Evolutionary conservation across 345 rosid genomes (phyloP).

Genomic region (Rhizophora mangle): DNA sequence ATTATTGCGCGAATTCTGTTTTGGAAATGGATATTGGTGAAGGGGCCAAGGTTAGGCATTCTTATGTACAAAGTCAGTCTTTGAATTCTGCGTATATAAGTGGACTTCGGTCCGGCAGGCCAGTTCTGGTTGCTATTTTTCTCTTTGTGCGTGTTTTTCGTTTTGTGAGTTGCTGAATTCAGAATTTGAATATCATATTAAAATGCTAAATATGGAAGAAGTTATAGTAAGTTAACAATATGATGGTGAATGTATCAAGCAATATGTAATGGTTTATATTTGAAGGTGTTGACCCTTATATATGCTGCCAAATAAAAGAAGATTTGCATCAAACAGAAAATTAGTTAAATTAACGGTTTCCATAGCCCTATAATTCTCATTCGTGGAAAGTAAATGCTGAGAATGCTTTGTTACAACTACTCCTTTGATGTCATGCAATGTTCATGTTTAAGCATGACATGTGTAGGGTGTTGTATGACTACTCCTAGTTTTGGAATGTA

Average conservation of each 20-base stretch:
- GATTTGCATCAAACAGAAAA: not conserved
- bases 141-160: not conserved
- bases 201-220: not conserved
- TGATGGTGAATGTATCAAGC: not conserved
- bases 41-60: constrained; percentile 68
- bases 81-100: constrained; percentile 70
- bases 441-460: not conserved
- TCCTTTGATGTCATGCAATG: not conserved
- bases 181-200: not conserved
- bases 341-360: not conserved
- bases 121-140: constrained; percentile 11
- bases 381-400: not conserved
- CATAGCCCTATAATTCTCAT: not conserved
- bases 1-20: constrained; percentile 80
- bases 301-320: not conserved
- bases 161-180: not conserved
- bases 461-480: not conserved
- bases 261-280: not conserved
- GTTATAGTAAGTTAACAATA: not conserved
- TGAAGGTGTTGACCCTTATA: not conserved
- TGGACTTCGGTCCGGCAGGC: constrained; percentile 92
- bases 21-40: constrained; percentile 57
- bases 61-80: constrained; percentile 83
- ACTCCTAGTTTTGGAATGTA: not conserved
- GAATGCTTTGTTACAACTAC: not conserved